Conservation (phyloP, 2,329 filamentous ascomycete genomes). For the Pseudogymnoascus sp. region DNA sequence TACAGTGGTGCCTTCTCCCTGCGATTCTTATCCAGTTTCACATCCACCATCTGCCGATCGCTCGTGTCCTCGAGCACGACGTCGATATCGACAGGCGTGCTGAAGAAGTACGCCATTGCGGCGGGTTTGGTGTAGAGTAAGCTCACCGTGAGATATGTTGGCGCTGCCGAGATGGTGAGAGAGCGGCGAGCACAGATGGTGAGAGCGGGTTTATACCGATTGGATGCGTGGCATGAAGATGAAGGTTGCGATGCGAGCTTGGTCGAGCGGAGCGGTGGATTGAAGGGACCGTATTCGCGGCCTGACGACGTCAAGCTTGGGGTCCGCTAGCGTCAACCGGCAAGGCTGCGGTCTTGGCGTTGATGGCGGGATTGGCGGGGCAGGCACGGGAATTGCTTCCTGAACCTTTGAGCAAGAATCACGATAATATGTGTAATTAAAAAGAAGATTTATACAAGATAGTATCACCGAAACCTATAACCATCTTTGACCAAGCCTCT, state of each 20-base stretch:
- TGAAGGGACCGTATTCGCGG: not conserved
- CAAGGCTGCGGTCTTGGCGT: conserved; percentile 40
- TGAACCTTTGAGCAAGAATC: not conserved
- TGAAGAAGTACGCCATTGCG: conserved; percentile 94
- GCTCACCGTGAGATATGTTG: not conserved
- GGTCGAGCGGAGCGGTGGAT: conserved; percentile 5
- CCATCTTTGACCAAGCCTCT: no score
- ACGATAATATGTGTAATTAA: not conserved
- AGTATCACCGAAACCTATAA: no score
- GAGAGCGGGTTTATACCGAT: not conserved
- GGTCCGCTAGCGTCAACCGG: conserved; percentile 36
- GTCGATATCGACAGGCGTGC: conserved; percentile 97
- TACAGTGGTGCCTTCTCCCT: conserved; percentile 95
- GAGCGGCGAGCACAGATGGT: no score
- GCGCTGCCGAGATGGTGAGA: not conserved
- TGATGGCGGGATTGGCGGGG: conserved; percentile 37
- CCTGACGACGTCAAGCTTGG: not conserved
- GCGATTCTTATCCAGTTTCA: conserved; percentile 97
- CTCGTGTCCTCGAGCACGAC: conserved; percentile 94
- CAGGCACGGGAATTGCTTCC: not conserved
- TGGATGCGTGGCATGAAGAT: not conserved
- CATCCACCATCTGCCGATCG: conserved; percentile 89
- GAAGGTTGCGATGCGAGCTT: conserved; percentile 19
- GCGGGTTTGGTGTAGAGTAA: conserved; percentile 10
- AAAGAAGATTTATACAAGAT: not conserved